Evolutionary conservation across 2,329 filamentous ascomycete genomes (phyloP), one percentile per base, ranked within the genome.

Genomic region (Aspergillus texensis): DNA sequence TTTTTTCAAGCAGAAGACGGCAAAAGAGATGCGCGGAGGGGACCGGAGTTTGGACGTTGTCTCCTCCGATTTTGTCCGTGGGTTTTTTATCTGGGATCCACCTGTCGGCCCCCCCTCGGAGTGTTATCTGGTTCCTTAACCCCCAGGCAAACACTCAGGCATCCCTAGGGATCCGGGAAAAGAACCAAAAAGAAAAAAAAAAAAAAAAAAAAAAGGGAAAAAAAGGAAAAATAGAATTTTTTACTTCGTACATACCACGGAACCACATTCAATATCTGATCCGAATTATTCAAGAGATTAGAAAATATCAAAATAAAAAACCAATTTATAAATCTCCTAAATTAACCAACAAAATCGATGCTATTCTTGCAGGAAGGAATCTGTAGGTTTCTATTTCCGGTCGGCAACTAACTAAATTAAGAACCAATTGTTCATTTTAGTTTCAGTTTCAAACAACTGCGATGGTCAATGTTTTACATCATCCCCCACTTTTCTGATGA

Each of bases 81-180:
- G 16, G 16, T 21, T 32, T 30, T 11, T 14, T 14, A 53, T 52
- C 24, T 10, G 26, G n/a, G 11, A 52, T 53, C 43, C 30, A 11
- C 50, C 26, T 19, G 28, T 45, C 12, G 19, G 39, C n/a, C 16
- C 14, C 12, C 34, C 34, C 16, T 36, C 34, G 6, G 16, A 36
- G 34, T 14, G 14, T 36, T 14, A 36, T 36, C 34, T 16, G 34
- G 34, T 36, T 48, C 61, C 60, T 60, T 56, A 57, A 34, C 11
- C n/a, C 28, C 56, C 41, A 64, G n/a, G n/a, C n/a, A n/a, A n/a
- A n/a, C n/a, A n/a, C n/a, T n/a, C n/a, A n/a, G 63, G 64, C 61
- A 62, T 45, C 52, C 21, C 58, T 65, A 69, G 67, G 66, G 66
- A 69, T 67, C 66, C 58, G 61, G 54, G 32, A 64, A 41, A 19